Base-by-base conservation (phyloP, 1,139 yeast genomes). In the Blastobotrys petasosporus region DNA sequence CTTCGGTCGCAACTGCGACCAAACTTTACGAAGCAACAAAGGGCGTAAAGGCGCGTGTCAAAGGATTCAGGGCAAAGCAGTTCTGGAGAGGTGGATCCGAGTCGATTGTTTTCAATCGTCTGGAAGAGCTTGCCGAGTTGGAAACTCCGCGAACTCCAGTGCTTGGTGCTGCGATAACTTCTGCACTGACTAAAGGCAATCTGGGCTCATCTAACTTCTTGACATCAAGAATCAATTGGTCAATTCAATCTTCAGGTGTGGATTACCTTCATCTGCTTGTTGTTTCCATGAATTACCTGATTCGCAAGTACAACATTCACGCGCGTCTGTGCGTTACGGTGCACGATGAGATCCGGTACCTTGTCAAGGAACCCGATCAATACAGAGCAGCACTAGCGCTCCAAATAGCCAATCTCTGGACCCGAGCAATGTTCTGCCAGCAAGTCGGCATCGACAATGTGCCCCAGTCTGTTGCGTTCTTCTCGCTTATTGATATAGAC, bases 201-300 rank as follows among this genome's bases (percentile, higher is more conserved):
- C 74, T 94, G 58, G 71, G 77, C 39, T 43, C 49, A 23, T 80
- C 80, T 48, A 70, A 77, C 1, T 92, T 83, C 63, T 67, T 92
- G 57, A 94, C 98, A 0, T 87, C 97, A 2, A 69, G 99, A 58
- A 84, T 90, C 53, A 94, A 94, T 60, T 94, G 99, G 99, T 86
- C 96, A 0, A 94, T 94, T 60, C 99, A 94, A 63, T 87, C 97
- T 36, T 87, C 97, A 1, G 99, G 98, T 36, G 99, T 94, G 13
- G 98, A 94, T 63, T 94, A 94, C 61, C 71, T 94, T 45, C 98
- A 94, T 63, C 65, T 94, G 37, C 65, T 94, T 47, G 75, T 92
- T 47, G 77, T 88, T 4, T 80, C 96, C 0, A 92, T 94, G 97
- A 86, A 87, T 50, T 86, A 87, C 59, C 70, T 94, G 54, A 73